Evolutionary conservation across 169 alveolate species (phyloP).

Genomic region (Plasmodium falciparum): DNA sequence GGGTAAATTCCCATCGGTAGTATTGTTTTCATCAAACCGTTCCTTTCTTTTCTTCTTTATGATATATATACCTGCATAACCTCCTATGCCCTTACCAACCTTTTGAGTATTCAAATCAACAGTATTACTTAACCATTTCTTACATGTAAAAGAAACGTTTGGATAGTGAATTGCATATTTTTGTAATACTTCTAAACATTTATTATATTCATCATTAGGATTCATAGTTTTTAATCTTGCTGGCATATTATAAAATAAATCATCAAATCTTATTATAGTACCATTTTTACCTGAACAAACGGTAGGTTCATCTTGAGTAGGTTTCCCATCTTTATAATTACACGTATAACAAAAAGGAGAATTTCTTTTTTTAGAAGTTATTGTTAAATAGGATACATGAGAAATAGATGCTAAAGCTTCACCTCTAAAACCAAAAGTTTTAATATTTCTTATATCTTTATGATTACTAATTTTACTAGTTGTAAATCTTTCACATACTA

Average conservation of each 20-base stretch:
- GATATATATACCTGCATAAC: constrained; percentile 75
- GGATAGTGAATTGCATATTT: constrained; percentile 95
- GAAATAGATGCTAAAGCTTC: constrained; percentile 98
- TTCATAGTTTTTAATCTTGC: constrained; percentile 78
- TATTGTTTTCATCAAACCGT: not conserved
- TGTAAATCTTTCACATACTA: constrained; percentile 97
- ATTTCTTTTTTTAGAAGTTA: constrained; percentile 89
- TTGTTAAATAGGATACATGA: constrained; percentile 93
- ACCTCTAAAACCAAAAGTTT: constrained; percentile 99
- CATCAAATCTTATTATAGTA: constrained; percentile 81
- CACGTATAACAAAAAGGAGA: constrained; percentile 89
- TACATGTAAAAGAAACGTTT: constrained; percentile 87
- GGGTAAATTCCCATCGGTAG: not conserved
- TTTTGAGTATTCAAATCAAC: constrained; percentile 86
- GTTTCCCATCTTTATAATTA: constrained; percentile 88
- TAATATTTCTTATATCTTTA: constrained; percentile 89
- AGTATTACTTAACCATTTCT: constrained; percentile 83
- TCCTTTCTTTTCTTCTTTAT: constrained; percentile 26
- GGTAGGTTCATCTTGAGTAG: constrained; percentile 79
- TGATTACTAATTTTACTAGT: constrained; percentile 95
- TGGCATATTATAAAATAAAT: constrained; percentile 82
- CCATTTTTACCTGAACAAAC: constrained; percentile 83
- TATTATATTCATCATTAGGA: constrained; percentile 87
- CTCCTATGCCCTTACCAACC: constrained; percentile 56
- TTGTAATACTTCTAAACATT: constrained; percentile 93